Conservation (phyloP, 495 filamentous ascomycete species). For the Sphaerosporella brunnea region DNA sequence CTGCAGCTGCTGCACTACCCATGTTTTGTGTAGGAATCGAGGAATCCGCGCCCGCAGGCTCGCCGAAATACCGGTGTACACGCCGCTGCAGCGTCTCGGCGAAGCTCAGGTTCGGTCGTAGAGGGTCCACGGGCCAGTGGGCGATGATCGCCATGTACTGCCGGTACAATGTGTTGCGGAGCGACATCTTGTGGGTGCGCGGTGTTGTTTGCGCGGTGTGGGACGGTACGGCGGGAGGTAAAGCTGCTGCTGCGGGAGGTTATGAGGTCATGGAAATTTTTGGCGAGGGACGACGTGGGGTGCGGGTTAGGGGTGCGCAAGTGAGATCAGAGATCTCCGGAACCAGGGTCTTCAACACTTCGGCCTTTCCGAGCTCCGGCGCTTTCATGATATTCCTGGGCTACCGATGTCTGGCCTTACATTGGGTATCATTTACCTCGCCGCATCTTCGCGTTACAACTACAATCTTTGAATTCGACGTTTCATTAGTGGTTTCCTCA, state of each 20-base stretch:
- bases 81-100: conserved; percentile 10
- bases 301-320: too few species aligned
- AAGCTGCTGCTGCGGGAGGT: not conserved
- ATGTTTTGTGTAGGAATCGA: conserved; percentile 2
- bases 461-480: too few species aligned
- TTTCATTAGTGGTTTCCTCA: too few species aligned
- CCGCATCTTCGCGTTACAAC: too few species aligned
- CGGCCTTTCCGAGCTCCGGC: too few species aligned
- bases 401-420: too few species aligned
- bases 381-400: too few species aligned
- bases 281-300: too few species aligned
- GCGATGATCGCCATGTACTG: conserved; percentile 16
- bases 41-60: conserved; percentile 1
- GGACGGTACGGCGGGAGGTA: not conserved
- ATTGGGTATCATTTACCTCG: too few species aligned
- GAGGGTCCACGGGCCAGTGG: conserved; percentile 22
- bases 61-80: conserved; percentile 9
- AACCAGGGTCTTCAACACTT: too few species aligned
- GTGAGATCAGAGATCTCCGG: too few species aligned
- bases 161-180: conserved; percentile 33
- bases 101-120: conserved; percentile 18
- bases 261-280: not conserved
- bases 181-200: not conserved
- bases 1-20: conserved; percentile 7
- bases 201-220: not conserved